Conservation (phyloP, 2,329 filamentous ascomycete species). For the Arthrobotrys megalospora region DNA sequence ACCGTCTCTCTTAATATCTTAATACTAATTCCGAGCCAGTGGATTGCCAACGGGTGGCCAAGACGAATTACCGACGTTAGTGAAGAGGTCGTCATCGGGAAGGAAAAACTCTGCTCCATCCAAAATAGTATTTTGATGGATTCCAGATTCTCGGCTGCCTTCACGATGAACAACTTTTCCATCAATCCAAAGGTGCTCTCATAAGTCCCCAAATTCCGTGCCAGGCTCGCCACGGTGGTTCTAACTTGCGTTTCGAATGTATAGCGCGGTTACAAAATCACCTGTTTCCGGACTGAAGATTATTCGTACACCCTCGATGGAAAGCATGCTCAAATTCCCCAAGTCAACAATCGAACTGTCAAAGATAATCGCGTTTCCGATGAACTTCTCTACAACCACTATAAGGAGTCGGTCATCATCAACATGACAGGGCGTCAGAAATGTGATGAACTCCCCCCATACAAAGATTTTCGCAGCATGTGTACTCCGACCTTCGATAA, state of each 20-base stretch:
- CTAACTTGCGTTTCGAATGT: not conserved
- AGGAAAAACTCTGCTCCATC: slow-evolving; percentile 37
- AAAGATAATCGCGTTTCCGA: slow-evolving; percentile 33
- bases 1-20: not conserved
- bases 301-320: slow-evolving; percentile 2
- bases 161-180: slow-evolving; percentile 30
- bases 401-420: slow-evolving; percentile 39
- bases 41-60: slow-evolving; percentile 15
- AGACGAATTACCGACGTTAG: slow-evolving; percentile 18
- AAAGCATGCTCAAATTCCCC: slow-evolving; percentile 3
- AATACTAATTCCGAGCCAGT: slow-evolving; percentile 1
- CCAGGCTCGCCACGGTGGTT: not conserved
- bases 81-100: slow-evolving; percentile 18
- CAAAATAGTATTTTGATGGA: slow-evolving; percentile 43
- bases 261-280: slow-evolving; percentile 40
- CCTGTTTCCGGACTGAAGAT: slow-evolving; percentile 10
- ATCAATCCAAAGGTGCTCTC: slow-evolving; percentile 39
- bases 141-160: not conserved
- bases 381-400: slow-evolving; percentile 37
- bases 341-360: not conserved
- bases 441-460: slow-evolving; percentile 13
- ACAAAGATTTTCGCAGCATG: slow-evolving; percentile 10
- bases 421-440: slow-evolving; percentile 32
- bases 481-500: not conserved
- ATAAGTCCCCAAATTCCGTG: not conserved